phyloP scores from a whole-genome alignment of 345 rosid species.

The Eucalyptus brandiana region DNA sequence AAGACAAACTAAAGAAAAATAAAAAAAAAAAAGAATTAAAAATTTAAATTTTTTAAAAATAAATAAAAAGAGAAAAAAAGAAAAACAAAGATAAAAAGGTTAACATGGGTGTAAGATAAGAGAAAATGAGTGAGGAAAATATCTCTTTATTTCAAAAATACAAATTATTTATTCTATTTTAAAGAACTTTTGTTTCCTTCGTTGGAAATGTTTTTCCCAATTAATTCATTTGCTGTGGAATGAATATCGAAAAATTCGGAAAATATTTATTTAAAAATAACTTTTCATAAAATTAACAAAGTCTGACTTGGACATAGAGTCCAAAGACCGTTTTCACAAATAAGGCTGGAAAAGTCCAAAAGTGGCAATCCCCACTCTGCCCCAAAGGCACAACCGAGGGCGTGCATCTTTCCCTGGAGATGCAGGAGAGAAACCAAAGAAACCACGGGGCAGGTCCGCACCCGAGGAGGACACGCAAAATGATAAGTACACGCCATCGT shows the following conservation, averaged over 20 bases:
- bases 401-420: not conserved
- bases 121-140: too few relatives aligned
- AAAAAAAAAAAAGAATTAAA: too few relatives aligned
- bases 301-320: not conserved
- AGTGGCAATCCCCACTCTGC: not conserved
- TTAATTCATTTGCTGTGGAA: accelerated
- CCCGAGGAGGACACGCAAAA: not conserved
- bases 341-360: not conserved
- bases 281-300: accelerated
- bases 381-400: not conserved
- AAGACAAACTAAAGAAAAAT: accelerated
- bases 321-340: not conserved
- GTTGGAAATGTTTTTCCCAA: too few relatives aligned
- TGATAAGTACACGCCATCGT: not conserved
- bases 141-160: too few relatives aligned
- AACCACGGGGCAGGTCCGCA: not conserved
- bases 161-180: too few relatives aligned
- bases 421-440: not conserved
- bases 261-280: too few relatives aligned
- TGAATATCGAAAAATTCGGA: too few relatives aligned
- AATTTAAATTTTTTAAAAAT: too few relatives aligned
- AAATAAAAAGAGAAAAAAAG: too few relatives aligned
- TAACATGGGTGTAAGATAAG: too few relatives aligned
- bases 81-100: too few relatives aligned
- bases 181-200: too few relatives aligned